Percentiles rank a stretch among this genome's conserved stretches.
Conservation (phyloP, 2,329 filamentous ascomycete genomes). For the Mariannaea sp. region DNA sequence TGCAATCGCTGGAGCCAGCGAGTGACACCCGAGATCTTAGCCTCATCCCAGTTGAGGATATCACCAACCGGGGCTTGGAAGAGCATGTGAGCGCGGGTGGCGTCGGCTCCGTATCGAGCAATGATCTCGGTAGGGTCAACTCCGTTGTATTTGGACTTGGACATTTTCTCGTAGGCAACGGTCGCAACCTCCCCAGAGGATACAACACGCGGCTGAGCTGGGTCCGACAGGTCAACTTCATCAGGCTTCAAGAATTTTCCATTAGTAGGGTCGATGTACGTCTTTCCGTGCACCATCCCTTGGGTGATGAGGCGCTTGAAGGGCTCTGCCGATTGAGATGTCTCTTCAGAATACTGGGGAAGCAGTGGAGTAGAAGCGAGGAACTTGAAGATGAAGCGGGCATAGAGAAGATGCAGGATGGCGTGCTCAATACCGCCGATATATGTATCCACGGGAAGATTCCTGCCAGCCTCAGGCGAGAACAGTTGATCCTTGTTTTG, state of each 20-base stretch:
- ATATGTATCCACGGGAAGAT: conserved; percentile 83
- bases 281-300: conserved; percentile 92
- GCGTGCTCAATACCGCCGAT: conserved; percentile 90
- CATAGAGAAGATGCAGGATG: conserved; percentile 86
- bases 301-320: conserved; percentile 85
- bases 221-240: conserved; percentile 69
- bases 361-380: conserved; percentile 62
- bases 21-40: conserved; percentile 79
- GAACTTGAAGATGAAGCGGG: conserved; percentile 90
- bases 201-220: conserved; percentile 63
- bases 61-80: conserved; percentile 87
- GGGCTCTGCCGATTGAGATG: conserved; percentile 63
- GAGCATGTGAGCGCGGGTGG: conserved; percentile 82
- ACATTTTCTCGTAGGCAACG: conserved; percentile 87
- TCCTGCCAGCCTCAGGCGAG: conserved; percentile 59
- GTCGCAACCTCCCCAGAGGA: conserved; percentile 62
- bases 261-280: conserved; percentile 73
- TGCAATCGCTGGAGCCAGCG: conserved; percentile 77
- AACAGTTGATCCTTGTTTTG: conserved; percentile 67
- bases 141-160: conserved; percentile 91
- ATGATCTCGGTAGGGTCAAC: conserved; percentile 80
- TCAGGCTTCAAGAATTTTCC: conserved; percentile 77
- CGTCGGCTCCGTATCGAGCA: conserved; percentile 77
- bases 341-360: conserved; percentile 45
- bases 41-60: conserved; percentile 85